These are phyloP conservation scores for Thalassiosira livingstoniorum DNA, from an alignment of 352 stramenopile species.

Conservation along the genomic window DNA sequence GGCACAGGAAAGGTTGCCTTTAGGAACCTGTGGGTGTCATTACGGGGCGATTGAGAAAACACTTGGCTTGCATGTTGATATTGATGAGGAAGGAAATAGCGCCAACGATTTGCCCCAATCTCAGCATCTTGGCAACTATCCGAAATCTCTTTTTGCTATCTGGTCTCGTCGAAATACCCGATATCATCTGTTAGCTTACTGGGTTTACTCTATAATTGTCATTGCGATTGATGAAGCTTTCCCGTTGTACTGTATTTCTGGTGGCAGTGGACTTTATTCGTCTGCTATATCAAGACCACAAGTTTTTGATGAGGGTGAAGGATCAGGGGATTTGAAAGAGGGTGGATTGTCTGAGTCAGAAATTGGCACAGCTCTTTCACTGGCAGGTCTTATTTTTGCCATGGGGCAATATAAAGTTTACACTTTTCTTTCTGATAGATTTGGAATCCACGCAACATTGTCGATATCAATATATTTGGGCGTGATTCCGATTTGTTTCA, in stretches of 20 bases:
- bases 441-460: constrained; percentile 18
- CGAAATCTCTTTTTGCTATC: constrained; percentile 24
- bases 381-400: constrained; percentile 64
- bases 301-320: too few relatives aligned
- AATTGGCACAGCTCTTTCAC: constrained; percentile 72
- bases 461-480: constrained; percentile 7
- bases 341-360: constrained; percentile 64
- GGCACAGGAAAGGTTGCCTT: too few relatives aligned
- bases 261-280: constrained; percentile 51
- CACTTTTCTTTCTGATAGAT: constrained; percentile 31
- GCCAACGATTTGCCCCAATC: too few relatives aligned
- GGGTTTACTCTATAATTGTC: constrained; percentile 69
- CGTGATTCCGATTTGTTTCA: constrained; percentile 28
- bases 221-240: constrained; percentile 71
- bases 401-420: constrained; percentile 66
- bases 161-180: constrained; percentile 54
- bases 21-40: too few relatives aligned
- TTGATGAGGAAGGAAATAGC: too few relatives aligned
- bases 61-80: too few relatives aligned
- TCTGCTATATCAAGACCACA: too few relatives aligned
- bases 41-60: too few relatives aligned
- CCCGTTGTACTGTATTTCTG: constrained; percentile 77
- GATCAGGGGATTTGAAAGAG: too few relatives aligned
- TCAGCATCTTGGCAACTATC: too few relatives aligned
- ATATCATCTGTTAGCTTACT: constrained; percentile 66